Evolutionary conservation across 495 filamentous ascomycete genomes (phyloP).

Genomic region (Staphylotrichum tortipilum): DNA sequence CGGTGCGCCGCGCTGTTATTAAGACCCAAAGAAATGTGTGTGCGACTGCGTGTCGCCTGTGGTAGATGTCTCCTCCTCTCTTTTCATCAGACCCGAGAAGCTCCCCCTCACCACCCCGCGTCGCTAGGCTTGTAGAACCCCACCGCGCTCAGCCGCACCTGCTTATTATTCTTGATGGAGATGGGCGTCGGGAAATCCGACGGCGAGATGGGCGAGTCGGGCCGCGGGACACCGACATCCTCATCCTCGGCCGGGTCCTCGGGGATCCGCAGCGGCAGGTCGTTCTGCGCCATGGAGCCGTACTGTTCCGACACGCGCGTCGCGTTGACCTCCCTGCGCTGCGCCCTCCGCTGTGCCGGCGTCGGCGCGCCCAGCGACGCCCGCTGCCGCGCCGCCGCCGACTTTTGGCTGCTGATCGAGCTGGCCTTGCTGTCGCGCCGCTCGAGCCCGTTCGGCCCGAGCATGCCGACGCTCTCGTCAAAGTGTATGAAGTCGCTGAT

Average conservation of each 20-base stretch:
- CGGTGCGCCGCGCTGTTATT: constrained; percentile 2
- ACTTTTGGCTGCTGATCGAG: constrained; percentile 7
- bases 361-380: constrained; percentile 4
- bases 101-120: constrained; percentile 34
- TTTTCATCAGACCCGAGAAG: no score
- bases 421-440: constrained; percentile 11
- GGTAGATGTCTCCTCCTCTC: constrained; percentile 20
- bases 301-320: constrained; percentile 5
- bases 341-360: not conserved
- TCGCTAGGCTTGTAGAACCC: constrained; percentile 28
- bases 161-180: constrained; percentile 35
- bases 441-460: constrained; percentile 1
- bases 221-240: constrained; percentile 21
- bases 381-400: constrained; percentile 6
- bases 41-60: constrained; percentile 4
- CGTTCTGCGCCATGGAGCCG: constrained; percentile 8
- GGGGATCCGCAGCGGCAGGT: constrained; percentile 14
- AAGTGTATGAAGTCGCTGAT: constrained; percentile 24
- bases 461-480: constrained; percentile 21
- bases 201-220: constrained; percentile 32
- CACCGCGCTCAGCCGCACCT: constrained; percentile 39
- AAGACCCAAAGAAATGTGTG: constrained; percentile 4
- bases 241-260: constrained; percentile 19
- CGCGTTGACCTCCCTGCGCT: constrained; percentile 4
- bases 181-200: constrained; percentile 20